Base-by-base conservation (phyloP, 2,329 filamentous ascomycete species). In the Alternaria alternata region DNA sequence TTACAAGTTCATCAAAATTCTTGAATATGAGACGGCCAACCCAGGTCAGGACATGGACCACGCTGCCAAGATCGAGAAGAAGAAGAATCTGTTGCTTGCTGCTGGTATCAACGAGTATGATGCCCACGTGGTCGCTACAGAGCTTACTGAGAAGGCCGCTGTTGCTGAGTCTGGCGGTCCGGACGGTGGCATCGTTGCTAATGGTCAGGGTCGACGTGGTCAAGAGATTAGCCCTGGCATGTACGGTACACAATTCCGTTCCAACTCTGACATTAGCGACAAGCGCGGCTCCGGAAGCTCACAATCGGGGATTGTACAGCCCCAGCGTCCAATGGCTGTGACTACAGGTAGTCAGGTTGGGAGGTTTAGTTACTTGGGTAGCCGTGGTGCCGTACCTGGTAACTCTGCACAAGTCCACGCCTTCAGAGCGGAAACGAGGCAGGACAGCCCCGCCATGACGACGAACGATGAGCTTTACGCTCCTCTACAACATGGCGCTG, bases 1-100 rank as follows among this genome's bases (percentile, higher is more conserved):
- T 64, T 86, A 81, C 51, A 71, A 73, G 46, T 74, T 84, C 57
- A 76, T 85, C 61, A 79, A 80, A 63, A 70, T 74, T 38, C 65
- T 74, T 36, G 64, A 74, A 44, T 76, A 76, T 48, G 70, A 75
- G 54, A 68, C 70, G 28, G 72, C 67, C 20, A 75, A 76, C 54
- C 73, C 71, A 9, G 74, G 69, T 8, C 72, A 75, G 43, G 71
- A 74, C 41, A 66, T 54, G 51, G 64, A 66, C 26, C 62, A 64
- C 30, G 46, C 58, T 2, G 65, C 61, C 54, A 59, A 56, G 3
- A 54, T 64, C 1, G 54, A 62, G 34, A 56, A 55, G 51, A 60
- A 57, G 22, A 62, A 62, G 47, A 61, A 66, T 1, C 39, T 65
- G 7, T 20, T 66, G 7, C 62, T 65, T n/a, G 64, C 64, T 24